Evolutionary conservation across 2,329 filamentous ascomycete genomes (phyloP).

Genomic region (Colletotrichum gloeosporioides): DNA sequence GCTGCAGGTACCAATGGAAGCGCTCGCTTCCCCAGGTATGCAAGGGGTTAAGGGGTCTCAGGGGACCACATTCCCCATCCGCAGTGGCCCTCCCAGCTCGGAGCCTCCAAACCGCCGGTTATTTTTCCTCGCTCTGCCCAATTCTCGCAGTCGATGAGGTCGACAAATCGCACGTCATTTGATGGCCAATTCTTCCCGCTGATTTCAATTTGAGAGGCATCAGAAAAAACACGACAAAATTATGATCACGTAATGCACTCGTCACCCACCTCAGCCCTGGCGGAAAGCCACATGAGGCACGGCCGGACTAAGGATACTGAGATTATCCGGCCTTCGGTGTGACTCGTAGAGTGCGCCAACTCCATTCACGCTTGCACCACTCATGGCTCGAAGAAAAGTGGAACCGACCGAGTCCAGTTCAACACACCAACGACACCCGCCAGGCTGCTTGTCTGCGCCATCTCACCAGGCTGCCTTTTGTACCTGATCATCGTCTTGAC

Average conservation of each 20-base stretch:
- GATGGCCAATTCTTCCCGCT: not conserved
- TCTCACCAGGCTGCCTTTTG: not conserved
- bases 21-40: constrained; percentile 4
- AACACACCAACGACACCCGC: not conserved
- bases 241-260: not conserved
- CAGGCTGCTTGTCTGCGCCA: not conserved
- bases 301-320: not conserved
- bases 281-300: not conserved
- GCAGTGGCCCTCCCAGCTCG: not conserved
- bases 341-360: not conserved
- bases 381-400: not conserved
- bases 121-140: not conserved
- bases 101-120: not conserved
- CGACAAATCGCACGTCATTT: not conserved
- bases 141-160: not conserved
- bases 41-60: not conserved
- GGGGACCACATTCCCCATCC: not conserved
- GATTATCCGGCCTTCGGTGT: not conserved
- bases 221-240: not conserved
- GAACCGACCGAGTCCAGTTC: not conserved
- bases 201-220: not conserved
- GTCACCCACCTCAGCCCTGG: not conserved
- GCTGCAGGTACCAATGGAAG: constrained; percentile 13
- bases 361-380: not conserved
- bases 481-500: not conserved